These are phyloP conservation scores for Phytophthora hybrid DNA, from an alignment of 352 stramenopile genomes.

Conservation along the genomic window DNA sequence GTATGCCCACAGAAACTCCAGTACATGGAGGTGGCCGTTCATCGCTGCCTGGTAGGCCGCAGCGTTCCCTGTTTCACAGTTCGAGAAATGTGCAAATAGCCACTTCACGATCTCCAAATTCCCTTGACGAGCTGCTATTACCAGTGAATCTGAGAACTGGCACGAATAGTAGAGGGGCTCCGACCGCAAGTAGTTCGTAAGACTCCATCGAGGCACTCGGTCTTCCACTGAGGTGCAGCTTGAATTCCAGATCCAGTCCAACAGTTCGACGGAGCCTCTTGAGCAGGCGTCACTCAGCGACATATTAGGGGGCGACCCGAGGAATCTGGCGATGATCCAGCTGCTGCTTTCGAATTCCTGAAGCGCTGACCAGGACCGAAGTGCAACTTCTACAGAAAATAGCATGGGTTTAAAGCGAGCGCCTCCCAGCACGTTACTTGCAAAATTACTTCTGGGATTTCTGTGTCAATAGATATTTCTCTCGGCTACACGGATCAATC, in stretches of 20 bases:
- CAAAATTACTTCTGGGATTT: too few species aligned
- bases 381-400: neutral
- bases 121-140: neutral
- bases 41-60: neutral
- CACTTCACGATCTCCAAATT: conserved; percentile 8
- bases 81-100: conserved; percentile 9
- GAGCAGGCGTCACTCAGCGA: neutral
- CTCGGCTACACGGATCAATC: too few species aligned
- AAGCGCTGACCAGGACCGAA: neutral
- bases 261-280: neutral
- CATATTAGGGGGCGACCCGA: neutral
- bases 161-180: conserved; percentile 5
- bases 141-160: neutral
- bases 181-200: conserved; percentile 16
- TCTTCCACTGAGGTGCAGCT: neutral
- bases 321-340: neutral
- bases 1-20: neutral
- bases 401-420: neutral
- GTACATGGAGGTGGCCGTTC: neutral
- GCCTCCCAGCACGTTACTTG: too few species aligned
- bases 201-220: neutral
- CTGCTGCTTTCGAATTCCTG: neutral
- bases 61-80: neutral
- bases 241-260: neutral
- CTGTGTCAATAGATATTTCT: too few species aligned